Evolutionary conservation across 345 rosid genomes (phyloP).

Genomic region (Aegle marmelos): DNA sequence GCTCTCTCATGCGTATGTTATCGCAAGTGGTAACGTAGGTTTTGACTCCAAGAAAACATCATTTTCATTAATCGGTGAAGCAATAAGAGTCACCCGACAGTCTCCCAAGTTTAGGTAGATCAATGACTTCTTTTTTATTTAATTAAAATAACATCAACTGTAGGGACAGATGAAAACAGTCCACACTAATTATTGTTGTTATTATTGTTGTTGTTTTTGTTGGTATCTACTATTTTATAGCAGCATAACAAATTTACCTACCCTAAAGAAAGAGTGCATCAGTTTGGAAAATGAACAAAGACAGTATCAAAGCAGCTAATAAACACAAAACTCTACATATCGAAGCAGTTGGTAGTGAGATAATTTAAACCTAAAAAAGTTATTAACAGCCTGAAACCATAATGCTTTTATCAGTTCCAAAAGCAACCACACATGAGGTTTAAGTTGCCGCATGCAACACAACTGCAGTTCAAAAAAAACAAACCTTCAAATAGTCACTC

Average conservation of each 20-base stretch:
- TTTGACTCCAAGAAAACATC: no score
- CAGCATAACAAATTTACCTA: background rate
- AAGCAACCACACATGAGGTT: background rate
- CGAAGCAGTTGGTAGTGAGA: background rate
- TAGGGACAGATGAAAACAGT: constrained; percentile 8
- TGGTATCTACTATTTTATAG: no score
- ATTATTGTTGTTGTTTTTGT: background rate
- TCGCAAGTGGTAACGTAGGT: no score
- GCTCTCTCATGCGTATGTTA: no score
- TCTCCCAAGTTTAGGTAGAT: constrained; percentile 21
- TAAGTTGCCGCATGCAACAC: background rate
- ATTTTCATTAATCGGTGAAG: constrained; percentile 16
- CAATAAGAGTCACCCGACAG: constrained; percentile 8
- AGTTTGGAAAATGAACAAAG: background rate
- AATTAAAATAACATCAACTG: background rate
- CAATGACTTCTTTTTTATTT: background rate
- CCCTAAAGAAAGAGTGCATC: background rate
- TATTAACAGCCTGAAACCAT: background rate
- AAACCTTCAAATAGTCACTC: constrained; percentile 23
- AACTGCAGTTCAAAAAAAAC: background rate
- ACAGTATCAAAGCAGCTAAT: background rate
- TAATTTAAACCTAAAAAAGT: background rate
- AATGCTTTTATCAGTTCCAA: constrained; percentile 13
- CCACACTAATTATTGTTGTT: background rate
- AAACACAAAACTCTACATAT: constrained; percentile 7